Percentiles rank a stretch among this genome's conserved stretches.
Conservation (phyloP, 495 filamentous ascomycete genomes). For the Poronia punctata region DNA sequence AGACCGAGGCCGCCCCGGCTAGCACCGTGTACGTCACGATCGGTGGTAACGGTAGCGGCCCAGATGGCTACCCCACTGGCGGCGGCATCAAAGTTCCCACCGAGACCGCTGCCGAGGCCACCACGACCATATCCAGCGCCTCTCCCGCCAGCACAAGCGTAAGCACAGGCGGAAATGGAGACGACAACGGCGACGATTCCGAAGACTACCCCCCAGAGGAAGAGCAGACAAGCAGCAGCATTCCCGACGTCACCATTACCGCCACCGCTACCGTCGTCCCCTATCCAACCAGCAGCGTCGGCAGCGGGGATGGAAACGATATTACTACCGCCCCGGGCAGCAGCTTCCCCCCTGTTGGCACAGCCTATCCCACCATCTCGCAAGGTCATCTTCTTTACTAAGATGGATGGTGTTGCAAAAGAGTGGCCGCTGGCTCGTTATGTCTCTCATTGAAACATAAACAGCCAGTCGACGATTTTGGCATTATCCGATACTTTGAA, state of each 20-base stretch:
- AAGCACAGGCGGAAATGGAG: constrained; percentile 8
- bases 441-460: too few relatives aligned
- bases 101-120: constrained; percentile 6
- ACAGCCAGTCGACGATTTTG: too few relatives aligned
- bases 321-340: too few relatives aligned
- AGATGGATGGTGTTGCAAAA: too few relatives aligned
- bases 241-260: constrained; percentile 17
- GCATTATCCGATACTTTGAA: too few relatives aligned
- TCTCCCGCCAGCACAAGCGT: constrained; percentile 10
- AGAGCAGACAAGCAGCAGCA: constrained; percentile 19
- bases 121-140: constrained; percentile 3
- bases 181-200: constrained; percentile 10
- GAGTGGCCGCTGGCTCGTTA: too few relatives aligned
- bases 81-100: constrained; percentile 8
- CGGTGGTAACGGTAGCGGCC: background rate
- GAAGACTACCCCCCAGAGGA: constrained; percentile 28
- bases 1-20: constrained; percentile 27
- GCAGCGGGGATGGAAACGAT: too few relatives aligned
- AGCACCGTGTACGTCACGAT: constrained; percentile 38
- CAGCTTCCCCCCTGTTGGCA: constrained; percentile 10
- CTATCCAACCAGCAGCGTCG: constrained; percentile 26
- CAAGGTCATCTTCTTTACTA: constrained; percentile 7
- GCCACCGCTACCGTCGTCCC: constrained; percentile 22
- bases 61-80: constrained; percentile 1
- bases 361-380: background rate